These are phyloP conservation scores for Pythium plurisporium DNA, from an alignment of 352 stramenopile species.

Conservation along the genomic window DNA sequence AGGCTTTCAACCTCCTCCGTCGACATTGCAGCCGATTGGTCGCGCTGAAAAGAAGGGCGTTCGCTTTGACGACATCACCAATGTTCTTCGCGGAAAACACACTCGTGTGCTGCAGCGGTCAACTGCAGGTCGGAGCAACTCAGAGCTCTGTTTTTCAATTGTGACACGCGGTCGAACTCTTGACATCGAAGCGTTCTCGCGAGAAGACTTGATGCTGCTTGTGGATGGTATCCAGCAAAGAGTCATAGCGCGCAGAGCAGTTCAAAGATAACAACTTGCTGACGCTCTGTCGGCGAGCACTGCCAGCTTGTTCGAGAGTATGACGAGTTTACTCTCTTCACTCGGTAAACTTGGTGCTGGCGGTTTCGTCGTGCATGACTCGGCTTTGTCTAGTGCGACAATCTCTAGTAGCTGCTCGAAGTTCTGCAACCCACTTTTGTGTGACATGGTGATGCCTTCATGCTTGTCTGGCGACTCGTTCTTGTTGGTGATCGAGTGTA, in stretches of 20 bases:
- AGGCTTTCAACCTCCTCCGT: not conserved
- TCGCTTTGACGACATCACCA: conserved; percentile 14
- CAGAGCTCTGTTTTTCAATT: conserved; percentile 20
- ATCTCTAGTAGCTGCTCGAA: not conserved
- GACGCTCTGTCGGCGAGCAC: not conserved
- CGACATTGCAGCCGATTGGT: not conserved
- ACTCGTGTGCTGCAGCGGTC: conserved; percentile 20
- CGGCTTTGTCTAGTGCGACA: not conserved
- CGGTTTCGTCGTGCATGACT: too few relatives aligned
- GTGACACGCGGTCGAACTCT: conserved; percentile 16
- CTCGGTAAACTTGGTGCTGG: too few relatives aligned
- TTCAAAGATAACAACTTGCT: not conserved
- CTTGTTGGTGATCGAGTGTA: not conserved
- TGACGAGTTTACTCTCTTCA: not conserved
- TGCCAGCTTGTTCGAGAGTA: not conserved
- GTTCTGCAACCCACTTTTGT: too few relatives aligned
- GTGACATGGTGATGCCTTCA: too few relatives aligned
- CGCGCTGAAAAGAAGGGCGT: conserved; percentile 11
- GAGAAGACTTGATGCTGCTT: conserved; percentile 9
- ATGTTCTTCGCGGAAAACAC: conserved; percentile 15
- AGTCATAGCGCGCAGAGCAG: not conserved
- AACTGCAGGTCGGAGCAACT: conserved; percentile 18
- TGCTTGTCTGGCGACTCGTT: too few relatives aligned
- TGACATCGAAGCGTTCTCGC: conserved; percentile 23
- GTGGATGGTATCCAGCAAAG: conserved; percentile 9